A percentile compares a stretch with the other conserved stretches of the same genome.
Evolutionary conservation across 2,329 filamentous ascomycete species (phyloP).

Genomic region (Colletotrichum caudatum): DNA sequence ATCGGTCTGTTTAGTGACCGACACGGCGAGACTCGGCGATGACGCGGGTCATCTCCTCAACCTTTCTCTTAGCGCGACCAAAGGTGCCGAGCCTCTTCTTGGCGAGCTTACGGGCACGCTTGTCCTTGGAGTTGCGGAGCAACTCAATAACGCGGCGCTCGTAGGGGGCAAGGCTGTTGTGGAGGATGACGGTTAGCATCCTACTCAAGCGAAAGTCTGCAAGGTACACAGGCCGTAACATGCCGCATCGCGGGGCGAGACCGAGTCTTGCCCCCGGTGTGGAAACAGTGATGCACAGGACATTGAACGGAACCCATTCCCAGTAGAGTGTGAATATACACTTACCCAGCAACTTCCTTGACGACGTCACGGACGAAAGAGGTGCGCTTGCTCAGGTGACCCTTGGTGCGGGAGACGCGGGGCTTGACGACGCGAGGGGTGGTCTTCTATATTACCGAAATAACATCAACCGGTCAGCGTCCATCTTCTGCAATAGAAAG

Average conservation of each 20-base stretch:
- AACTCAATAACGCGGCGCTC: slow-evolving; percentile 99
- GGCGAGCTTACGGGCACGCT: slow-evolving; percentile 98
- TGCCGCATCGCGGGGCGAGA: not conserved
- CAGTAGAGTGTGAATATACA: slow-evolving; percentile 44
- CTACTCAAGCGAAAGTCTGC: not conserved
- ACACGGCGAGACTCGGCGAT: slow-evolving; percentile 91
- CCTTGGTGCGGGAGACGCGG: slow-evolving; percentile 88
- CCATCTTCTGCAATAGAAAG: slow-evolving; percentile 66
- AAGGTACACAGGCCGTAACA: not conserved
- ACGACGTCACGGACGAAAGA: slow-evolving; percentile 97
- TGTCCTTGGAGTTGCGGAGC: slow-evolving; percentile 99
- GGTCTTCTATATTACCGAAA: slow-evolving; percentile 75
- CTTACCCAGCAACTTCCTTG: slow-evolving; percentile 97
- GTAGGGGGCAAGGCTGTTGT: slow-evolving; percentile 82
- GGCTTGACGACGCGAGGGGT: slow-evolving; percentile 82
- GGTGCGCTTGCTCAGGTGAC: slow-evolving; percentile 95
- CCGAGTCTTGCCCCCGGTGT: not conserved
- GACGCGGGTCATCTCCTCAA: slow-evolving; percentile 97
- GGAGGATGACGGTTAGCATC: slow-evolving; percentile 47
- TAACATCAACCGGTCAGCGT: slow-evolving; percentile 65
- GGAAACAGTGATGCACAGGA: not conserved
- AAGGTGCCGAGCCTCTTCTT: slow-evolving; percentile 99
- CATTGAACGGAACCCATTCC: not conserved
- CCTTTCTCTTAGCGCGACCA: slow-evolving; percentile 98
- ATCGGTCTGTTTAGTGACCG: slow-evolving; percentile 63